Evolutionary conservation across 345 rosid genomes (phyloP), one percentile per base, ranked within the genome.

Genomic region (Salix viminalis): DNA sequence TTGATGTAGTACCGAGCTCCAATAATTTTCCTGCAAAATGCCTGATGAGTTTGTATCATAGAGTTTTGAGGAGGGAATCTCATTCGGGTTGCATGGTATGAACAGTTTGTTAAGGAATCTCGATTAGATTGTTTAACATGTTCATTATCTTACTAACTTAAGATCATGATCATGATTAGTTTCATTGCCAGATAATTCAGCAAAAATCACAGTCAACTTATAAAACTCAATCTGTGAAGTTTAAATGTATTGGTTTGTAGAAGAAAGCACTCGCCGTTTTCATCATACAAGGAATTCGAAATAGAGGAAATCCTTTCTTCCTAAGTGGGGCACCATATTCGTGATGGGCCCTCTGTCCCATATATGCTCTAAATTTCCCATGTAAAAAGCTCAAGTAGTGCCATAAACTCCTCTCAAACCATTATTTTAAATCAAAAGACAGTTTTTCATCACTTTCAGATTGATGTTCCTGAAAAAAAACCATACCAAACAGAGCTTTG

Each of bases 1-100:
- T 89, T 87, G 68, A 85, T 67, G 76, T 91, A 94, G 85, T 88
- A 90, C 60, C 93, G 81, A 13, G 92, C 98, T 79, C 98, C 98
- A 13, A 94, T 90, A 2, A 91, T 82, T 83, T 94, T 94, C 78
- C 98, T 92, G 79, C 69, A 50, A 58, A 65, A 58, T n/a, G 7
- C 19, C 19, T n/a, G n/a, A n/a, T 4, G 1, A 15, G 54, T 48
- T 48, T 48, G 19, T 48, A 48, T 16, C 54, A 48, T 48, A 15
- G 54, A 48, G 54, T 16, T 15, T 14, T 0, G 15, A 48, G 54
- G 54, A 48, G 2, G 4, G 19, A 48, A 48, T 48, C 54, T 48
- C 15, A 48, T 15, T 15, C 15, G 54, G 18, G 54, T 48, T 48
- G 18, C 21, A 4, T 48, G 6, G 18, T 14, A 48, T 48, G 21